These are phyloP conservation scores for Epithemia pelagica DNA, from an alignment of 108 stramenopile genomes.

Conservation along the genomic window DNA sequence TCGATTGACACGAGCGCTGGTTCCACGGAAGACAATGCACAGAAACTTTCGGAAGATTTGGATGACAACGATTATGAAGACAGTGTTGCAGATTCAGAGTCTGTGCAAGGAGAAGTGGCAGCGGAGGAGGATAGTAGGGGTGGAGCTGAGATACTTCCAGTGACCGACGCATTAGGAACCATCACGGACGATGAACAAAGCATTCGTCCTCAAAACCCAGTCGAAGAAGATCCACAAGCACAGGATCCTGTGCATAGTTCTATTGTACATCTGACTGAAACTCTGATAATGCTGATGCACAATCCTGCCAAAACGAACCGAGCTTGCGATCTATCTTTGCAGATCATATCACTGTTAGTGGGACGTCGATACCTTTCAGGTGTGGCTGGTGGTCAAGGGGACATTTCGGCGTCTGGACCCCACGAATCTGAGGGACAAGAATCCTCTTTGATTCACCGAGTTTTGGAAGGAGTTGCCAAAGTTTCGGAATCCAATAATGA, in stretches of 20 bases:
- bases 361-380: conserved; percentile 60
- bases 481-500: conserved; percentile 34
- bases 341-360: conserved; percentile 46
- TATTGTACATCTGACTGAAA: conserved; percentile 24
- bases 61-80: background rate
- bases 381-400: conserved; percentile 55
- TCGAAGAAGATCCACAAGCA: conserved; percentile 26
- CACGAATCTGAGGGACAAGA: conserved; percentile 5
- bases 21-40: background rate
- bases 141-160: background rate
- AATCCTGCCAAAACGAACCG: conserved; percentile 42
- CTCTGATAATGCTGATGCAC: conserved; percentile 24
- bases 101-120: background rate
- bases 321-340: conserved; percentile 60
- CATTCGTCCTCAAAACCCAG: background rate
- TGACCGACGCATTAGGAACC: background rate
- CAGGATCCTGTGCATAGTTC: conserved; percentile 59
- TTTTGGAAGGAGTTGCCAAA: conserved; percentile 30
- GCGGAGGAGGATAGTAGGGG: conserved; percentile 1
- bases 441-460: conserved; percentile 29
- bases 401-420: conserved; percentile 24
- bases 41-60: conserved; percentile 6
- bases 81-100: conserved; percentile 1
- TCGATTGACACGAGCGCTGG: conserved; percentile 1
- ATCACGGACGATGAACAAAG: background rate